phyloP scores from a whole-genome alignment of 2,329 filamentous ascomycete genomes.

The Fusarium piperis region DNA sequence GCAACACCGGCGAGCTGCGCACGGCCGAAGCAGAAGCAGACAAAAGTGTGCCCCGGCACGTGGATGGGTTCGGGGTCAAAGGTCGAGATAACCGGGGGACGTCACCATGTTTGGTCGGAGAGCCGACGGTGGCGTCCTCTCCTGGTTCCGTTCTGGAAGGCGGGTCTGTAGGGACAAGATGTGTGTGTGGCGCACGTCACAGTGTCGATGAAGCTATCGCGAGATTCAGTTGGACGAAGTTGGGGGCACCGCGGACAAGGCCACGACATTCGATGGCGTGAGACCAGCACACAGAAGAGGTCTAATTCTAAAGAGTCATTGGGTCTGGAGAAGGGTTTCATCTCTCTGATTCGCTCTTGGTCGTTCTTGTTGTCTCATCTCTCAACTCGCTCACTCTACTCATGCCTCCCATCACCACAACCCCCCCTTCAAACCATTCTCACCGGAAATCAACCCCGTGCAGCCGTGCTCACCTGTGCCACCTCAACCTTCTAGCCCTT shows the following conservation, averaged over 20 bases:
- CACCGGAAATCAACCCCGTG: neutral
- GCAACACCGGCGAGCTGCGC: slow-evolving; percentile 18
- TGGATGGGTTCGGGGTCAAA: slow-evolving; percentile 2
- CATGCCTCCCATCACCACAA: neutral
- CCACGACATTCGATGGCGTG: neutral
- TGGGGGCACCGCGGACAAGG: neutral
- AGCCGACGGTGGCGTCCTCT: neutral
- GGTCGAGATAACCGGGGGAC: neutral
- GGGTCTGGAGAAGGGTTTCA: neutral
- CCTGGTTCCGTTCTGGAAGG: neutral
- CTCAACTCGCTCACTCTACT: slow-evolving; percentile 1
- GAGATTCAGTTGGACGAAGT: neutral
- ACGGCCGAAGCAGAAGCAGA: neutral
- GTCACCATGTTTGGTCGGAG: neutral
- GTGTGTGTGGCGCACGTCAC: slow-evolving; percentile 3
- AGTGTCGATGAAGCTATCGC: slow-evolving; percentile 23
- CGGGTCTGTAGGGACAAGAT: neutral
- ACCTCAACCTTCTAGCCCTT: neutral
- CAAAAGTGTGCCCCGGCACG: slow-evolving; percentile 18
- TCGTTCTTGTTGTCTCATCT: slow-evolving; percentile 5
- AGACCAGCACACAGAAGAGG: neutral
- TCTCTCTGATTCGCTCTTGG: neutral
- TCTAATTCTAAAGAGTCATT: neutral
- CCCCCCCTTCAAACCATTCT: neutral
- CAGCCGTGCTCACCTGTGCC: neutral